Base-by-base conservation (phyloP, 148 eudicot genomes). In the Spergularia marina region DNA sequence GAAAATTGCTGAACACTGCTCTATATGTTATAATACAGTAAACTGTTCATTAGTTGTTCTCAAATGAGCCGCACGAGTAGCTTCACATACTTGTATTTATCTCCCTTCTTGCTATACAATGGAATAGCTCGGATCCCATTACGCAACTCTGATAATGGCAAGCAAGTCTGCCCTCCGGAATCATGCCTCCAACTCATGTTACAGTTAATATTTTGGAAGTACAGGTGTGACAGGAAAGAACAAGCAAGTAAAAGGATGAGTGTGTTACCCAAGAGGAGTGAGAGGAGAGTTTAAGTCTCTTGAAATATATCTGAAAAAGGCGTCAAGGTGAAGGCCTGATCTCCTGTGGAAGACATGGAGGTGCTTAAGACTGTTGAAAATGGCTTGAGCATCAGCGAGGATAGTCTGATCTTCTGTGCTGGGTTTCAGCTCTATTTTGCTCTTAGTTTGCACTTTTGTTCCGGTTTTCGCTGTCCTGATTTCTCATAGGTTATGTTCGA, bases 91-190 rank as follows among this genome's bases (percentile, higher is more conserved):
- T 68, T 77, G 75, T 87, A 87, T 41, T 59, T 78, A 1, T 80
- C 82, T 52, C 93, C 93, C 57, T 70, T 78, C 18, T 78, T 76
- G 78, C 78, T 25, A 72, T 83, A 77, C 40, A 89, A 68, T 0
- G 93, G 91, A 77, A 89, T 70, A 10, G 91, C 84, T 76, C 93
- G 85, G 7, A 89, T 78, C 36, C 93, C 93, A 7, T 56, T 72
- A 53, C 79, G 82, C 23, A 89, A 54, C 61, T 89, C 88, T 10
- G 86, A 84, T n/a, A 89, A 73, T 9, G 89, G 91, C 49, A 89
- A 73, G 65, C 91, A 89, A 36, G 87, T 86, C 72, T 89, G 91
- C 52, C 93, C 93, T n/a, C 79, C 93, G 30, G 87, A 89, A 52
- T 70, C 88, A 36, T 84, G 78, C 65, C 74, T 80, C 17, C 84